Base-by-base conservation (phyloP, 768 basidiomycete species). In the Candolleomyces aberdarensis region DNA sequence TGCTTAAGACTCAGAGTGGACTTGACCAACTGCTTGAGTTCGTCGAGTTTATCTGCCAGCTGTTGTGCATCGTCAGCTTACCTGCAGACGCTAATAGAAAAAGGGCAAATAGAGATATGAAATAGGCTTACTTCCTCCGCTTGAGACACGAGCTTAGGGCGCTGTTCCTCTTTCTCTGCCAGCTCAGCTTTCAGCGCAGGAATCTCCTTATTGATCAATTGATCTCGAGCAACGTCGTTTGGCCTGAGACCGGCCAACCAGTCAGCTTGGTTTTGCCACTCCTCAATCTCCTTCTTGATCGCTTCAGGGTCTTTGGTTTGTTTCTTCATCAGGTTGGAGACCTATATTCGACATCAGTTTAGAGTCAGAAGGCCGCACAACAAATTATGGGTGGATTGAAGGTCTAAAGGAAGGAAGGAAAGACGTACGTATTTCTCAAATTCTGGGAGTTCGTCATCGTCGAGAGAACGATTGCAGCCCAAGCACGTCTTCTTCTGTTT, bases 391-490 rank as follows among this genome's bases (percentile, higher is more conserved):
- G 26, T 14, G 3, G 1, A 31, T n/a, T 56, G 31, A 41, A 52
- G 15, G 32, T 50, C 55, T 17, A 47, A 48, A 6, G 31, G 32
- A 41, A 14, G 13, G 11, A 51, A n/a, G 40, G 39, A 46, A 56
- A 20, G 20, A 75, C 86, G 56, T 59, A 92, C 93, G 67, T 85
- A 85, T 74, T 80, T 82, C 71, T 95, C 89, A 62, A 95, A 91
- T 0, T 81, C 78, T 0, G 74, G 73, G 11, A 81, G 63, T 62
- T 83, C 80, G 11, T 71, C 68, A 54, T 82, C 80, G 20, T 82
- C 75, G 68, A 98, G 74, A 43, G 77, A 78, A 1, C 95, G 84
- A 65, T 86, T 85, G 69, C 96, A 98, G 8, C 86, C 86, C 11
- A 83, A 77, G 67, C 96, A 99, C 0, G 79, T 72, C 67, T 89